phyloP scores from a whole-genome alignment of 1,284 basidiomycete species.

The Leccinum subspadiceum region DNA sequence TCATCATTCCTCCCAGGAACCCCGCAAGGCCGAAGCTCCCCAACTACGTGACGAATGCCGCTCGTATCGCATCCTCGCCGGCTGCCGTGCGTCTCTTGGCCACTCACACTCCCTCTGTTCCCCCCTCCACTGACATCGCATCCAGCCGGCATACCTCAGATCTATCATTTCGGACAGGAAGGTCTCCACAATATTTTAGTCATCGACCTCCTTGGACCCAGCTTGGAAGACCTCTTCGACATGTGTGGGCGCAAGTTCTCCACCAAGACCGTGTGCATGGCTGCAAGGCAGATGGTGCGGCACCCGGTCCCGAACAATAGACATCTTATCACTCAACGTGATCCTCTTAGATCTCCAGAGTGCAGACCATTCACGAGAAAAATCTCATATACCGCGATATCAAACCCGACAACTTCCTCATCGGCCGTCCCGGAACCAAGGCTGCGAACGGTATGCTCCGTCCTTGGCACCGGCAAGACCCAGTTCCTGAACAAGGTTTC shows the following conservation, averaged over 20 bases:
- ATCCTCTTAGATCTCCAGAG: constrained; percentile 78
- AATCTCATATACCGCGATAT: constrained; percentile 99
- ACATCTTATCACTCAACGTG: background rate
- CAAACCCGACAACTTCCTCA: constrained; percentile 98
- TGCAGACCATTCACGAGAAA: constrained; percentile 97
- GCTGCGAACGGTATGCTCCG: constrained; percentile 61
- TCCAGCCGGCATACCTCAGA: constrained; percentile 91
- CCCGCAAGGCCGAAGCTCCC: constrained; percentile 96
- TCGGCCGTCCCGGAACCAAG: constrained; percentile 90
- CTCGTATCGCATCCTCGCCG: constrained; percentile 93
- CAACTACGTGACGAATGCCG: constrained; percentile 97
- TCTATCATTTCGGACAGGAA: constrained; percentile 98
- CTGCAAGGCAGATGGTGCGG: constrained; percentile 94
- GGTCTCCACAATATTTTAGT: constrained; percentile 97
- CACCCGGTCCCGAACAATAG: background rate
- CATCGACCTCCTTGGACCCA: constrained; percentile 97
- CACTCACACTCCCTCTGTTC: constrained; percentile 1
- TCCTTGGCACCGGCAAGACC: background rate
- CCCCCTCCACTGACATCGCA: constrained; percentile 15
- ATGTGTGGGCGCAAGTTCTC: constrained; percentile 96
- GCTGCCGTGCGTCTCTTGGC: constrained; percentile 72
- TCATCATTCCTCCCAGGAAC: constrained; percentile 64
- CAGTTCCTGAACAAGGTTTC: background rate
- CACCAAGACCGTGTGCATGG: constrained; percentile 98
- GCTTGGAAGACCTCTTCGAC: constrained; percentile 95